A percentile compares a stretch with the other conserved stretches of the same genome.
phyloP scores from a whole-genome alignment of 495 filamentous ascomycete genomes.

The Cryomyces minteri region DNA sequence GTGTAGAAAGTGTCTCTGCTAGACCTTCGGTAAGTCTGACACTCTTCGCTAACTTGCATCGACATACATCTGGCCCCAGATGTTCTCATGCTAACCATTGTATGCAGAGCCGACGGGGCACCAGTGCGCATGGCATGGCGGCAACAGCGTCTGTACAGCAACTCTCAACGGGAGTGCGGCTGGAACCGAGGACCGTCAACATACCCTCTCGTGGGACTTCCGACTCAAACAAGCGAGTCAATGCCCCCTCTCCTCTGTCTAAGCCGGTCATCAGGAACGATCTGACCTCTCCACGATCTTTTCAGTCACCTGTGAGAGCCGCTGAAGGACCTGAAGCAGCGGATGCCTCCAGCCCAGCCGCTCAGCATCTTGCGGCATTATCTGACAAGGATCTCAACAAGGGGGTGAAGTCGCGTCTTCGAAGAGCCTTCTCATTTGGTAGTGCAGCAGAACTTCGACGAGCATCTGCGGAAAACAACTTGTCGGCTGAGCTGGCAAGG shows the following conservation, averaged over 20 bases:
- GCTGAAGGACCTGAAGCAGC: slow-evolving; percentile 6
- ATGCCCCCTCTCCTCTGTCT: slow-evolving; percentile 74
- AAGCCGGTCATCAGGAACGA: slow-evolving; percentile 39
- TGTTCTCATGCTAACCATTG: neutral
- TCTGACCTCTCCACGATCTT: slow-evolving; percentile 6
- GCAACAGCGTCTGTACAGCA: neutral
- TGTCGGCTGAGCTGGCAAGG: slow-evolving; percentile 39
- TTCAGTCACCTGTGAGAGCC: slow-evolving; percentile 2
- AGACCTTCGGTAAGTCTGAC: slow-evolving; percentile 33
- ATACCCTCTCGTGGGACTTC: slow-evolving; percentile 50
- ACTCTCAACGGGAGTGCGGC: slow-evolving; percentile 12
- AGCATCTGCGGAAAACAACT: slow-evolving; percentile 46
- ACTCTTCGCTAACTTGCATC: neutral
- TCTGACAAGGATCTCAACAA: slow-evolving; percentile 55
- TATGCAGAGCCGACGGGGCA: neutral
- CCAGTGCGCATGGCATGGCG: no score
- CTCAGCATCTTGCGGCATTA: slow-evolving; percentile 62
- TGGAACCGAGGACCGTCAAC: slow-evolving; percentile 39
- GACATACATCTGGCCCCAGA: slow-evolving; percentile 1
- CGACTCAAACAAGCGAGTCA: slow-evolving; percentile 51
- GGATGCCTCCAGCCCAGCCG: slow-evolving; percentile 41
- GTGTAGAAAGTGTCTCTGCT: slow-evolving; percentile 32
- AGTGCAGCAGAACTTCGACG: slow-evolving; percentile 84
- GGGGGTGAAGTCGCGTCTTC: slow-evolving; percentile 75
- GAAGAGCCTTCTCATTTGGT: slow-evolving; percentile 92